Percentiles rank a stretch among this genome's conserved stretches.
Evolutionary conservation across 164 flowering plant genomes (phyloP).

Genomic region (Vitis vinifera): DNA sequence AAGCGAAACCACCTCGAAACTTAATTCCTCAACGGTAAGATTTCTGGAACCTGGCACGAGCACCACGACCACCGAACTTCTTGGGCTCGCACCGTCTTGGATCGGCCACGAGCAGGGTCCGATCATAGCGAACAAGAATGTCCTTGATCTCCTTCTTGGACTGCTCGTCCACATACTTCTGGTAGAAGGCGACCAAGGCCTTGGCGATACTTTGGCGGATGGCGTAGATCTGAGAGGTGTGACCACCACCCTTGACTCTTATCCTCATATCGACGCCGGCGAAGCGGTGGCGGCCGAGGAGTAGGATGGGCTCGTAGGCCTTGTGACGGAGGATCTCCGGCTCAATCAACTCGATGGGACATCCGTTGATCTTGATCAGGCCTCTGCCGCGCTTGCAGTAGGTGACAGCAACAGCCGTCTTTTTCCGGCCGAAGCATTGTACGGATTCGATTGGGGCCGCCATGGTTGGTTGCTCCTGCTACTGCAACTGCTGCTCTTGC

Average conservation of each 20-base stretch:
- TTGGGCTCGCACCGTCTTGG: conserved; percentile 47
- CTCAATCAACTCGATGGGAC: conserved; percentile 44
- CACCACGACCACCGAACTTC: conserved; percentile 55
- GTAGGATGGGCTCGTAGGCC: conserved; percentile 44
- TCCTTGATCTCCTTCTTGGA: conserved; percentile 51
- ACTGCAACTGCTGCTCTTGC: neutral
- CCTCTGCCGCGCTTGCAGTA: conserved; percentile 47
- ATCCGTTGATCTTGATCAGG: conserved; percentile 39
- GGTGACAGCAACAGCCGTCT: conserved; percentile 49
- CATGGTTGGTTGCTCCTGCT: conserved; percentile 1
- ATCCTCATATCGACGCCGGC: conserved; percentile 49
- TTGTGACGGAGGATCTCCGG: conserved; percentile 53
- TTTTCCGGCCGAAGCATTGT: conserved; percentile 50
- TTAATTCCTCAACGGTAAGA: conserved; percentile 38
- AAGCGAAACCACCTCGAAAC: neutral
- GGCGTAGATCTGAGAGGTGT: conserved; percentile 53
- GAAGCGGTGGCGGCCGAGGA: conserved; percentile 43
- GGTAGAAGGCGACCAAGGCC: conserved; percentile 44
- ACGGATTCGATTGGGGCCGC: conserved; percentile 30
- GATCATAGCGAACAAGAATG: conserved; percentile 38
- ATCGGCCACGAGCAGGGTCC: conserved; percentile 47
- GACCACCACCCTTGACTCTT: conserved; percentile 45
- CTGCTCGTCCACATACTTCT: conserved; percentile 49
- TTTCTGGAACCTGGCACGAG: conserved; percentile 50
- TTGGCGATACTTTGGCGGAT: conserved; percentile 44